Evolutionary conservation across 2,329 filamentous ascomycete species (phyloP).

Genomic region (Fusarium tricinctum): DNA sequence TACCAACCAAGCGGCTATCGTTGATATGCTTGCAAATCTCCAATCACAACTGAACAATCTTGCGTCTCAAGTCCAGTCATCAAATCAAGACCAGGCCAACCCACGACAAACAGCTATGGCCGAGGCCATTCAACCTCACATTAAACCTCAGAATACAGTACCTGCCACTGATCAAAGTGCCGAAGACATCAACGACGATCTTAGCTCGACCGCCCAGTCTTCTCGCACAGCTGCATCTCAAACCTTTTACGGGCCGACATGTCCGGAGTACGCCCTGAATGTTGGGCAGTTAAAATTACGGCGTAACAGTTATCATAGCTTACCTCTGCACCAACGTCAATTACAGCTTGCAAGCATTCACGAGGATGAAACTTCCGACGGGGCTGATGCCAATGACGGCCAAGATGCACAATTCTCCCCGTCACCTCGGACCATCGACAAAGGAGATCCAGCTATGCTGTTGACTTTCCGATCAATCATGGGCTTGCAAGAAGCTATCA

Average conservation of each 20-base stretch:
- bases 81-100: conserved; percentile 3
- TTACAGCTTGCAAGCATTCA: conserved; percentile 34
- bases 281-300: conserved; percentile 43
- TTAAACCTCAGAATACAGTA: background rate
- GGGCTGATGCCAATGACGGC: background rate
- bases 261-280: conserved; percentile 49
- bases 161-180: background rate
- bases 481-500: conserved; percentile 18
- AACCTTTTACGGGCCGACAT: conserved; percentile 47
- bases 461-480: conserved; percentile 29
- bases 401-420: conserved; percentile 1
- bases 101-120: background rate
- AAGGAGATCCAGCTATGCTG: conserved; percentile 26
- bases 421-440: conserved; percentile 14
- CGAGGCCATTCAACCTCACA: background rate
- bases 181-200: background rate
- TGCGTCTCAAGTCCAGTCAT: conserved; percentile 21
- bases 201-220: conserved; percentile 5
- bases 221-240: conserved; percentile 16
- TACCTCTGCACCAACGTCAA: conserved; percentile 25
- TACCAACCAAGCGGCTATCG: conserved; percentile 23
- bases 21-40: conserved; percentile 28
- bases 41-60: conserved; percentile 31
- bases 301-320: conserved; percentile 8
- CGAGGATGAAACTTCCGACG: conserved; percentile 23